These are phyloP conservation scores for Brassica napus DNA, from an alignment of 345 rosid species.

Conservation along the genomic window Da-Ae NC_063436.1:456001-456500, in stretches of 20 bases:
- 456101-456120: background rate
- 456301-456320: background rate
- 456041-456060: slow-evolving; percentile 61
- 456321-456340: background rate
- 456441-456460: slow-evolving; percentile 79
- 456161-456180: slow-evolving; percentile 76
- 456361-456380: slow-evolving; percentile 58
- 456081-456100: background rate
- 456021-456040: slow-evolving; percentile 73
- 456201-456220: background rate
- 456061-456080: slow-evolving; percentile 20
- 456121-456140: slow-evolving; percentile 52
- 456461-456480: slow-evolving; percentile 72
- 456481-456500: slow-evolving; percentile 75
- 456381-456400: slow-evolving; percentile 52
- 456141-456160: slow-evolving; percentile 82
- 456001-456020: slow-evolving; percentile 64
- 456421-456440: slow-evolving; percentile 72
- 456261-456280: background rate
- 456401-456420: slow-evolving; percentile 52
- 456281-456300: background rate
- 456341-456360: slow-evolving; percentile 48
- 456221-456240: background rate
- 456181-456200: slow-evolving; percentile 84
- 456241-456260: background rate